These are phyloP conservation scores for Endothia cerciana DNA, from an alignment of 2,329 filamentous ascomycete genomes.

Conservation along the genomic window DNA sequence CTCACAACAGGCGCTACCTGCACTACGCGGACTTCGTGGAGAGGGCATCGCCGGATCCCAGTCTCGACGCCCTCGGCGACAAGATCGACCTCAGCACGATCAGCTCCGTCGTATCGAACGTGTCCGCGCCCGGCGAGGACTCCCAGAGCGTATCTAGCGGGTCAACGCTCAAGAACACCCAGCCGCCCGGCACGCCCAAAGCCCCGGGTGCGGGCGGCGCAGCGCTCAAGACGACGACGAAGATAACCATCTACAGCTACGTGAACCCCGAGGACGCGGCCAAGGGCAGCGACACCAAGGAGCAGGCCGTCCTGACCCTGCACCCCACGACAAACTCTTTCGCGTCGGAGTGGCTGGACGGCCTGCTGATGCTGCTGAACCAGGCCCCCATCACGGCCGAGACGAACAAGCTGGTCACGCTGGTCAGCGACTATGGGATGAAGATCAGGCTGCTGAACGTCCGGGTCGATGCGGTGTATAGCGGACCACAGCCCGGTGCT, in stretches of 20 bases:
- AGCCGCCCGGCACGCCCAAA: slow-evolving; percentile 3
- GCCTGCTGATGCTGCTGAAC: slow-evolving; percentile 89
- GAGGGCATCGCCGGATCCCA: slow-evolving; percentile 66
- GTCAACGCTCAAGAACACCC: slow-evolving; percentile 46
- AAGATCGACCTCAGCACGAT: slow-evolving; percentile 87
- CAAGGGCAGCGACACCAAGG: slow-evolving; percentile 51
- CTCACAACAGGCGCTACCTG: slow-evolving; percentile 86
- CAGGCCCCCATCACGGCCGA: slow-evolving; percentile 97
- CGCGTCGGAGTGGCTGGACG: slow-evolving; percentile 96
- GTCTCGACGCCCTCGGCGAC: slow-evolving; percentile 72
- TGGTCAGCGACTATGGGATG: slow-evolving; percentile 88
- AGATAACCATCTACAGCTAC: slow-evolving; percentile 89
- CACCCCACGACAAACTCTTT: slow-evolving; percentile 79
- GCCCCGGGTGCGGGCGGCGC: slow-evolving; percentile 20
- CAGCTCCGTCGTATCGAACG: slow-evolving; percentile 92
- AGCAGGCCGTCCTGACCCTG: slow-evolving; percentile 79
- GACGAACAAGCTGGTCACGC: slow-evolving; percentile 83
- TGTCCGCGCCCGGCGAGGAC: slow-evolving; percentile 68
- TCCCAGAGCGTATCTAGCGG: slow-evolving; percentile 48
- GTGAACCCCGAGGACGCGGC: slow-evolving; percentile 46
- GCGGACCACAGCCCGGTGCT: slow-evolving; percentile 67
- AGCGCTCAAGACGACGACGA: slow-evolving; percentile 64
- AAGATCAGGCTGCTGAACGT: slow-evolving; percentile 94
- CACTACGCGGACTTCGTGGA: slow-evolving; percentile 86
- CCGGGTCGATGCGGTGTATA: slow-evolving; percentile 76